phyloP scores from a whole-genome alignment of 2,329 filamentous ascomycete species.

The Bisporella sp. region DNA sequence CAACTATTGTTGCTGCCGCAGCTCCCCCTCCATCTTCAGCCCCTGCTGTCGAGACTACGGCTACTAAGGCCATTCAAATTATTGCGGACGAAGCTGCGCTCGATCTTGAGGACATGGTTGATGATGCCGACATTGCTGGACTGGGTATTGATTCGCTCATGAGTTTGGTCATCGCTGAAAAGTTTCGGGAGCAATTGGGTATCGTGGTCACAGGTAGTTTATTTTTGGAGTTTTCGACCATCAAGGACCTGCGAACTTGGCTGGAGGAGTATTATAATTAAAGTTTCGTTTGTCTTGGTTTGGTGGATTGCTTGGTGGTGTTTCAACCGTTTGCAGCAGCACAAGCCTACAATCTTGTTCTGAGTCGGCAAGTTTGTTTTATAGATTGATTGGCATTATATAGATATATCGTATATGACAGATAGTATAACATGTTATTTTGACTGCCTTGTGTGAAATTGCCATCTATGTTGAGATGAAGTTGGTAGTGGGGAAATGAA shows the following conservation, averaged over 20 bases:
- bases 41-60: slow-evolving; percentile 14
- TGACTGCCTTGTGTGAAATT: too few species aligned
- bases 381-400: too few species aligned
- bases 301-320: too few species aligned
- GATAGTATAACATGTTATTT: too few species aligned
- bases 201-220: slow-evolving; percentile 23
- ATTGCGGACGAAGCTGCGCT: slow-evolving; percentile 27
- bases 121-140: slow-evolving; percentile 24
- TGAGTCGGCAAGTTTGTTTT: too few species aligned
- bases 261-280: slow-evolving; percentile 23
- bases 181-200: slow-evolving; percentile 28
- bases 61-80: slow-evolving; percentile 23
- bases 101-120: slow-evolving; percentile 16
- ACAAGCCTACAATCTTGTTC: too few species aligned
- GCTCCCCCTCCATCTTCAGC: slow-evolving; percentile 17
- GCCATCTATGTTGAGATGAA: too few species aligned
- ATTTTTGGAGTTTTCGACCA: slow-evolving; percentile 31
- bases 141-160: slow-evolving; percentile 31
- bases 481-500: too few species aligned
- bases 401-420: too few species aligned
- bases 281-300: not conserved
- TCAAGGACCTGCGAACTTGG: slow-evolving; percentile 26
- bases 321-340: too few species aligned
- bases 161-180: slow-evolving; percentile 24
- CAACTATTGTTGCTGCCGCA: slow-evolving; percentile 5